Conservation (phyloP, 225 moss, liverwort and hornwort species). For the Physcomitrium patens region DNA sequence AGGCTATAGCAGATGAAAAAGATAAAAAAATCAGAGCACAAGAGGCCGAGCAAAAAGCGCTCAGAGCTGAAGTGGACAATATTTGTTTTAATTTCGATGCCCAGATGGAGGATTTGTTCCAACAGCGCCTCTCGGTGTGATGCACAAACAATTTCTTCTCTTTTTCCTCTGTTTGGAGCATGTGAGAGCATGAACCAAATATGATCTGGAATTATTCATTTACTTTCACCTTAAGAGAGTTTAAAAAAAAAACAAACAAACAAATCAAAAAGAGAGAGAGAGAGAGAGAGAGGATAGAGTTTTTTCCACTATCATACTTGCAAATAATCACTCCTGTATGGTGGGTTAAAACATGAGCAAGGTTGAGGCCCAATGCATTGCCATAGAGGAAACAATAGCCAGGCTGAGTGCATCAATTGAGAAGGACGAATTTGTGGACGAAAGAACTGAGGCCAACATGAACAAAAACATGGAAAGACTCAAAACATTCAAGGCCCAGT, state of each 20-base stretch:
- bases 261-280: too few species aligned
- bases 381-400: slow-evolving; percentile 74
- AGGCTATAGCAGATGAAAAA: slow-evolving; percentile 86
- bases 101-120: slow-evolving; percentile 66
- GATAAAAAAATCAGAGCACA: slow-evolving; percentile 76
- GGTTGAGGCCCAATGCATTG: slow-evolving; percentile 70
- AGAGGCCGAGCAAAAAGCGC: slow-evolving; percentile 77
- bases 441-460: slow-evolving; percentile 56
- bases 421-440: slow-evolving; percentile 75
- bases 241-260: too few species aligned
- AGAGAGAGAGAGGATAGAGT: too few species aligned
- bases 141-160: too few species aligned
- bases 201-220: too few species aligned
- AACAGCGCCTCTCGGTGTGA: slow-evolving; percentile 64
- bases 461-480: slow-evolving; percentile 67
- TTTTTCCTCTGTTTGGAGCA: too few species aligned
- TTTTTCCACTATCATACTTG: background rate
- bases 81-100: slow-evolving; percentile 63
- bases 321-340: background rate
- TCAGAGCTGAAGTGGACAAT: slow-evolving; percentile 64
- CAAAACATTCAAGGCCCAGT: slow-evolving; percentile 65
- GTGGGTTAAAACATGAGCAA: background rate
- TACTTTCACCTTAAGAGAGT: too few species aligned
- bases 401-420: slow-evolving; percentile 74
- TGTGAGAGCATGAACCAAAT: too few species aligned